Evolutionary conservation across 441 rosid genomes (phyloP), one percentile per base, ranked within the genome.

Genomic region (Pelargonium australe): DNA sequence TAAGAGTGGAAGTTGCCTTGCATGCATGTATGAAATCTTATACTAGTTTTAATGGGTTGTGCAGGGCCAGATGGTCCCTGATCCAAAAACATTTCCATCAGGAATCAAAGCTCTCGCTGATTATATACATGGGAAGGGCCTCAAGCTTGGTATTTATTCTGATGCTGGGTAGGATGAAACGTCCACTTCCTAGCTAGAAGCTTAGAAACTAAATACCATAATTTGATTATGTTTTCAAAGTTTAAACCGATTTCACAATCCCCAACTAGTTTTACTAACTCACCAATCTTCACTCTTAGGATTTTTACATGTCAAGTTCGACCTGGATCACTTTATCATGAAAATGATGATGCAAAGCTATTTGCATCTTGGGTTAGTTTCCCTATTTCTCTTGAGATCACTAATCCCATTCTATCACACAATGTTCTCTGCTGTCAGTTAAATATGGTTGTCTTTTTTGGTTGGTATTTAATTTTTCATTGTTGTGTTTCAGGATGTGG

Each of bases 131-230:
- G 86, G 75, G 53, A 86, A 83, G 79, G 96, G 92, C 78, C 96
- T 95, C 63, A 95, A 95, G 85, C 99, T 95, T 68, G 99, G 99
- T 78, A 87, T 95, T 79, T 95, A 95, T 78, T 89, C 97, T 43
- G 97, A 88, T 85, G 99, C 99, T 62, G 99, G 97, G 99, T 91
- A 89, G 61, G 95, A 79, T 78, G 70, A 71, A 61, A 63, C 72
- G 78, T 83, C 64, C 67, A 23, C 72, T 69, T 55, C 44, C 49
- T 71, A 31, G 0, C 37, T 69, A 64, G 40, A 76, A 34, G 62
- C 67, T 69, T 58, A 57, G 72, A 68, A 76, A 70, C 13, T 44
- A 12, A 44, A 7, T 44, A 44, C 49, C 10, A 12, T 12, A 7
- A 44, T 8, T 28, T 28, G 34, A 44, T 12, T 44, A 44, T 44